Conservation (phyloP, 768 basidiomycete species). For the Pleurotus citrinopileatus region DNA sequence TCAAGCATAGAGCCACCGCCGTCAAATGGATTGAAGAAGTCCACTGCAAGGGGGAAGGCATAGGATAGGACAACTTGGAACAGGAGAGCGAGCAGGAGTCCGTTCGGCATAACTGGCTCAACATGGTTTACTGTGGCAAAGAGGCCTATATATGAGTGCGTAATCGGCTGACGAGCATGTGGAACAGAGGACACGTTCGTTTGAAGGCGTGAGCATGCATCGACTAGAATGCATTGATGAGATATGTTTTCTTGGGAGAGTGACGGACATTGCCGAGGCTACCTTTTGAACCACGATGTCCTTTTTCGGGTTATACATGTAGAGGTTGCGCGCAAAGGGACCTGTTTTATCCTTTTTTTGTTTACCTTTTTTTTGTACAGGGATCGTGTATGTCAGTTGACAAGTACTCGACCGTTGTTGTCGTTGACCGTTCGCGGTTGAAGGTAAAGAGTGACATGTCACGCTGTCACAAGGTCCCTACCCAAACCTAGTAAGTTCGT, state of each 20-base stretch:
- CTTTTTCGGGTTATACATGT: neutral
- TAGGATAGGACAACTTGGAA: slow-evolving; percentile 9
- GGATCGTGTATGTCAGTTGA: too few species aligned
- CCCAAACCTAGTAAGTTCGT: too few species aligned
- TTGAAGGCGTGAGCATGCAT: neutral
- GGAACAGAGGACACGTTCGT: neutral
- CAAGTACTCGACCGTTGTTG: too few species aligned
- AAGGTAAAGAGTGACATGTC: neutral
- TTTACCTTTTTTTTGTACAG: too few species aligned
- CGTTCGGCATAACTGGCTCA: neutral
- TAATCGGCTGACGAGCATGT: neutral
- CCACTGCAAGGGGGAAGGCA: slow-evolving; percentile 20
- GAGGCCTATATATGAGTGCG: neutral
- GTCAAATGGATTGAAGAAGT: slow-evolving; percentile 40
- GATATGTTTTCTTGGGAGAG: too few species aligned
- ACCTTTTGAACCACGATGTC: slow-evolving; percentile 8
- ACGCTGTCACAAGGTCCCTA: slow-evolving; percentile 5
- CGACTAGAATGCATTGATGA: too few species aligned
- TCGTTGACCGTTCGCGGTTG: too few species aligned
- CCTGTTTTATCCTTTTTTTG: neutral
- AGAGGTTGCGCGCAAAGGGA: neutral
- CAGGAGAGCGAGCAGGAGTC: neutral
- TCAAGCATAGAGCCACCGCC: slow-evolving; percentile 68
- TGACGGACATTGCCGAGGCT: slow-evolving; percentile 4
- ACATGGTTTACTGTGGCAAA: neutral